Percentiles rank a stretch among this genome's conserved stretches.
Evolutionary conservation across 2,329 filamentous ascomycete genomes (phyloP).

Genomic region (Calonectria pauciramosa): DNA sequence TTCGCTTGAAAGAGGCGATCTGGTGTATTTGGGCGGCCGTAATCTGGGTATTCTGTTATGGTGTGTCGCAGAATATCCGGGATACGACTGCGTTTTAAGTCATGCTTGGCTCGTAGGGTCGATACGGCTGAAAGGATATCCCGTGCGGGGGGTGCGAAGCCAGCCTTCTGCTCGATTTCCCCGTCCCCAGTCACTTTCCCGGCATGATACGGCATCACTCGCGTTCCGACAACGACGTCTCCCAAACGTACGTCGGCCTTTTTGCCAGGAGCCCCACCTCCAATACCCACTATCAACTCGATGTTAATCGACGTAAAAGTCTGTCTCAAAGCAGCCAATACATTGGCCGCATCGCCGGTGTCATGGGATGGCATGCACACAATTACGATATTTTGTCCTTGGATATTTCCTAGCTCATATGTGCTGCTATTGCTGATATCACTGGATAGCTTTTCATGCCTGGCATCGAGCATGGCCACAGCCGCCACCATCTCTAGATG

Average conservation of each 20-base stretch:
- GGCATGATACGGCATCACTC: slow-evolving; percentile 45
- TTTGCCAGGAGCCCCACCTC: slow-evolving; percentile 29
- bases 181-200: slow-evolving; percentile 31
- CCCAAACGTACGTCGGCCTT: slow-evolving; percentile 42
- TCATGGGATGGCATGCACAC: slow-evolving; percentile 43
- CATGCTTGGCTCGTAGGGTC: slow-evolving; percentile 19
- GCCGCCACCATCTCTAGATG: slow-evolving; percentile 46
- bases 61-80: not conserved
- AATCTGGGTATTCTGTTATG: not conserved
- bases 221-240: slow-evolving; percentile 43
- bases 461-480: slow-evolving; percentile 43
- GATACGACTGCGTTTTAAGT: not conserved
- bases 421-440: slow-evolving; percentile 36
- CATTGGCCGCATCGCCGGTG: slow-evolving; percentile 35
- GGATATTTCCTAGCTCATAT: slow-evolving; percentile 41
- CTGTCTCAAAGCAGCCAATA: slow-evolving; percentile 31
- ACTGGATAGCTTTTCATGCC: slow-evolving; percentile 20
- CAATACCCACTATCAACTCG: slow-evolving; percentile 43
- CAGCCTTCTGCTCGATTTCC: not conserved
- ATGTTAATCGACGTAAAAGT: slow-evolving; percentile 56
- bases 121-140: not conserved
- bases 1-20: slow-evolving; percentile 22
- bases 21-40: not conserved
- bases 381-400: slow-evolving; percentile 43
- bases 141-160: not conserved